These are phyloP conservation scores for Russula abietina DNA, from an alignment of 768 basidiomycete species.

Conservation along the genomic window DNA sequence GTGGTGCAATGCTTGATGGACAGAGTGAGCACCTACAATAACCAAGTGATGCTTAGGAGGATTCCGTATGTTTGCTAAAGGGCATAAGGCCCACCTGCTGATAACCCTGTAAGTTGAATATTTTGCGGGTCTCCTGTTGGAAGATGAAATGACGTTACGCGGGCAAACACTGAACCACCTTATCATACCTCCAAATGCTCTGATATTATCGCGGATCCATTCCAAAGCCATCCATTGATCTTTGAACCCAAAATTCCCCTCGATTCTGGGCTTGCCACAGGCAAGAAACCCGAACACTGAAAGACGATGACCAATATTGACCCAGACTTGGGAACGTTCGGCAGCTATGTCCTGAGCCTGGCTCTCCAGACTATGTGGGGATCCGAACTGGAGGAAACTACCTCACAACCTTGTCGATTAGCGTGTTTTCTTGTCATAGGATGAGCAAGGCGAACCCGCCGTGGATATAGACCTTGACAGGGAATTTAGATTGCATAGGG, in stretches of 20 bases:
- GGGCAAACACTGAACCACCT: background rate
- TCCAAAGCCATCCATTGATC: slow-evolving; percentile 75
- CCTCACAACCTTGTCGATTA: background rate
- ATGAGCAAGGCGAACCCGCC: slow-evolving; percentile 47
- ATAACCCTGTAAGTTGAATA: slow-evolving; percentile 62
- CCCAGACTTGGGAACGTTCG: slow-evolving; percentile 61
- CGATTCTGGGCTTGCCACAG: slow-evolving; percentile 50
- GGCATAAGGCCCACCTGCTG: slow-evolving; percentile 45
- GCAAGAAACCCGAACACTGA: slow-evolving; percentile 76
- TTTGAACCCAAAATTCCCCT: slow-evolving; percentile 80
- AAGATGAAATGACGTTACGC: background rate
- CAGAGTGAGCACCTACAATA: slow-evolving; percentile 57
- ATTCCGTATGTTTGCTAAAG: background rate
- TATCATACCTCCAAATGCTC: slow-evolving; percentile 55
- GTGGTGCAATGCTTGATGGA: slow-evolving; percentile 68
- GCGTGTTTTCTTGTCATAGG: background rate
- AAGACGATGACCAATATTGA: slow-evolving; percentile 72
- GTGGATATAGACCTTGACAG: slow-evolving; percentile 72
- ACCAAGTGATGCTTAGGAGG: background rate
- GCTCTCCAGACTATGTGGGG: slow-evolving; percentile 52
- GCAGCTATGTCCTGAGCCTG: slow-evolving; percentile 66
- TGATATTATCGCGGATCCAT: slow-evolving; percentile 67
- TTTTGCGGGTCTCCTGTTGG: slow-evolving; percentile 50
- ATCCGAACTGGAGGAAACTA: slow-evolving; percentile 75
- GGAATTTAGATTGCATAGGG: slow-evolving; percentile 41